A percentile compares a stretch with the other conserved stretches of the same genome.
Evolutionary conservation across 495 filamentous ascomycete genomes (phyloP).

Genomic region (Sordaria brevicollis): DNA sequence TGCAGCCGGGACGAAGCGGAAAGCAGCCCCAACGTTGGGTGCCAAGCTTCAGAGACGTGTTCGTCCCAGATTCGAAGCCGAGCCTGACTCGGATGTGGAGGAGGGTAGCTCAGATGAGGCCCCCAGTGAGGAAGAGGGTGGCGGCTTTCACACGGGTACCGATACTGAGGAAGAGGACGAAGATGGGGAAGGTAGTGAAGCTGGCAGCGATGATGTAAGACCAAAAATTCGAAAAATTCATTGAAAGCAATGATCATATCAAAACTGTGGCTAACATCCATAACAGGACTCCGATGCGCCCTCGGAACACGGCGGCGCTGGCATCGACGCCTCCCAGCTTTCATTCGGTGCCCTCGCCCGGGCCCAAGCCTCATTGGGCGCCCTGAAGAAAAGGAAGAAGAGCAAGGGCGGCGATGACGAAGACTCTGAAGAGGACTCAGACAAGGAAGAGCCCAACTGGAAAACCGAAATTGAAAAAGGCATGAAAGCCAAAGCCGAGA

Average conservation of each 20-base stretch:
- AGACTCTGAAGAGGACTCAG: conserved; percentile 6
- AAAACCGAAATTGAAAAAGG: conserved; percentile 5
- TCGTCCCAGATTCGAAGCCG: conserved; percentile 41
- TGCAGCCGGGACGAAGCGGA: conserved; percentile 22
- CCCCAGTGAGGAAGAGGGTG: conserved; percentile 26
- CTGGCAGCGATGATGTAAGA: conserved; percentile 18
- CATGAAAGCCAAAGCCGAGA: conserved; percentile 5
- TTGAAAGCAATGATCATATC: too few relatives aligned
- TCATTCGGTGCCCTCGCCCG: conserved; percentile 83
- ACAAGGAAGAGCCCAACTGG: conserved; percentile 5
- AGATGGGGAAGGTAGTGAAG: conserved; percentile 17
- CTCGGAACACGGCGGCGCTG: conserved; percentile 29
- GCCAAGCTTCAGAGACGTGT: conserved; percentile 47
- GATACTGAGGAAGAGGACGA: conserved; percentile 17
- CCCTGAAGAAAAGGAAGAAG: conserved; percentile 17
- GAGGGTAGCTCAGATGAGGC: conserved; percentile 12
- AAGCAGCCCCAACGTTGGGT: conserved; percentile 9
- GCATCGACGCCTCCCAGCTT: conserved; percentile 37
- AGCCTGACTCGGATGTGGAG: conserved; percentile 42
- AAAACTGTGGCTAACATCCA: neutral
- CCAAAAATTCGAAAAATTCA: neutral
- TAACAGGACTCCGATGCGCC: conserved; percentile 17
- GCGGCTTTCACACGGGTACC: conserved; percentile 15
- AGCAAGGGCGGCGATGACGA: neutral
- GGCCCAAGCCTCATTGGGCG: conserved; percentile 59